phyloP scores from a whole-genome alignment of 2,329 filamentous ascomycete species.

The Cryphonectria nitschkei region DNA sequence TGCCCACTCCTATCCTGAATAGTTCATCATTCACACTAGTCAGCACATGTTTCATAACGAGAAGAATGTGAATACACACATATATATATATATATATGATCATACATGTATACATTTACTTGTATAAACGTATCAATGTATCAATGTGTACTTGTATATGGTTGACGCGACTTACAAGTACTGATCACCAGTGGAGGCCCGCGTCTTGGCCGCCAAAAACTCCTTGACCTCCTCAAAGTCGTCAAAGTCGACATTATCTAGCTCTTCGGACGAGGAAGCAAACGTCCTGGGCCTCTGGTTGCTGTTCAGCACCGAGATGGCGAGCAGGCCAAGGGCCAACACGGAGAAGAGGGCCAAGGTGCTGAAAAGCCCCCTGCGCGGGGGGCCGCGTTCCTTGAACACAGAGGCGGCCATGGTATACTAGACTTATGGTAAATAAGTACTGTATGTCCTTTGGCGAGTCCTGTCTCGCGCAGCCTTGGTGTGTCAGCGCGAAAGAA shows the following conservation, averaged over 20 bases:
- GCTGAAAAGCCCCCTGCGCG: conserved; percentile 21
- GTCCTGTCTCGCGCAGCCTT: neutral
- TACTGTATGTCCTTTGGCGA: neutral
- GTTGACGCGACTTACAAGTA: conserved; percentile 23
- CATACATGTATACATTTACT: neutral
- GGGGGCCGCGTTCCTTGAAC: conserved; percentile 11
- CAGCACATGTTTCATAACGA: neutral
- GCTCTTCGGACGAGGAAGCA: conserved; percentile 12
- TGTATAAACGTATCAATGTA: neutral
- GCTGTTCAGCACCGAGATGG: conserved; percentile 24
- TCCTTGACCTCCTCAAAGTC: conserved; percentile 25
- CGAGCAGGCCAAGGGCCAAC: conserved; percentile 22
- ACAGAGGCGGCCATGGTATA: conserved; percentile 20
- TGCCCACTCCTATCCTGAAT: conserved; percentile 54
- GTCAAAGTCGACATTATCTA: conserved; percentile 23
- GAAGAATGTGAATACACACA: no score
- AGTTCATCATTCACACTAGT: neutral
- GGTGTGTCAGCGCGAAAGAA: neutral
- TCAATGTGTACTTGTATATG: neutral
- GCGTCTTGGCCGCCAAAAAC: conserved; percentile 24
- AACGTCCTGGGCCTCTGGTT: conserved; percentile 14
- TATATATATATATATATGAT: no score
- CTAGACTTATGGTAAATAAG: neutral
- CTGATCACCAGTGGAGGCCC: conserved; percentile 26
- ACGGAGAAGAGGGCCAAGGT: conserved; percentile 25